Evolutionary conservation across 2,329 filamentous ascomycete genomes (phyloP).

Genomic region (Xylaria sp.): DNA sequence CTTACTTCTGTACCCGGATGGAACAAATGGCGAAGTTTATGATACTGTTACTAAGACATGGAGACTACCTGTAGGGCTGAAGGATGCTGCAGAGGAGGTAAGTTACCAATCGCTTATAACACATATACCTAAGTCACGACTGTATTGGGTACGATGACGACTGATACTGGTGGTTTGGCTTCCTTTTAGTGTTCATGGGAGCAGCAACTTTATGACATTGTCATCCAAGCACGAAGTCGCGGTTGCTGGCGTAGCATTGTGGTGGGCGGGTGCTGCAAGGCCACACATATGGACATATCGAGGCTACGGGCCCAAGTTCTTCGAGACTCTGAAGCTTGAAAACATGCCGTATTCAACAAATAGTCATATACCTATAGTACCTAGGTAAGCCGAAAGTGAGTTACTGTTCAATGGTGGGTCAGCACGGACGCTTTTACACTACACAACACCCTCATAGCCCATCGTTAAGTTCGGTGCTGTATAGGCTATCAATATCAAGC

Average conservation of each 20-base stretch:
- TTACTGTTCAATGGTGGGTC: conserved; percentile 32
- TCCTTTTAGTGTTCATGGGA: conserved; percentile 57
- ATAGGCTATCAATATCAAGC: not conserved
- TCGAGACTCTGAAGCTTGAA: conserved; percentile 6
- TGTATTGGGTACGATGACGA: not conserved
- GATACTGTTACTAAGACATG: conserved; percentile 71
- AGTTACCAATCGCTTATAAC: conserved; percentile 29
- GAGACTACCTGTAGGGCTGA: conserved; percentile 56
- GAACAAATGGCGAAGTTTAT: conserved; percentile 75
- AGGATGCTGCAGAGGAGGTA: conserved; percentile 38
- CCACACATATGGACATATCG: conserved; percentile 61
- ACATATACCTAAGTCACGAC: not conserved
- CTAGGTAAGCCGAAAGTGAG: conserved; percentile 19
- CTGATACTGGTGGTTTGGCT: conserved; percentile 30
- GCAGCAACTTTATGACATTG: conserved; percentile 55
- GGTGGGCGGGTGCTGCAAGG: conserved; percentile 66
- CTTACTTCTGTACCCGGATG: conserved; percentile 75
- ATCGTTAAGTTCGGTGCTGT: not conserved
- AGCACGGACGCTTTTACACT: conserved; percentile 8
- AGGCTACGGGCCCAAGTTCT: conserved; percentile 38
- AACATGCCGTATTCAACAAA: conserved; percentile 11
- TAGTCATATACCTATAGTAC: not conserved
- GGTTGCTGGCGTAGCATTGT: conserved; percentile 59
- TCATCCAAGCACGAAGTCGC: conserved; percentile 51
- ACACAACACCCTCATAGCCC: conserved; percentile 13